Percentiles rank a stretch among this genome's conserved stretches.
Conservation (phyloP, 257 asterid genomes). For the Ilex aquifolium region DNA sequence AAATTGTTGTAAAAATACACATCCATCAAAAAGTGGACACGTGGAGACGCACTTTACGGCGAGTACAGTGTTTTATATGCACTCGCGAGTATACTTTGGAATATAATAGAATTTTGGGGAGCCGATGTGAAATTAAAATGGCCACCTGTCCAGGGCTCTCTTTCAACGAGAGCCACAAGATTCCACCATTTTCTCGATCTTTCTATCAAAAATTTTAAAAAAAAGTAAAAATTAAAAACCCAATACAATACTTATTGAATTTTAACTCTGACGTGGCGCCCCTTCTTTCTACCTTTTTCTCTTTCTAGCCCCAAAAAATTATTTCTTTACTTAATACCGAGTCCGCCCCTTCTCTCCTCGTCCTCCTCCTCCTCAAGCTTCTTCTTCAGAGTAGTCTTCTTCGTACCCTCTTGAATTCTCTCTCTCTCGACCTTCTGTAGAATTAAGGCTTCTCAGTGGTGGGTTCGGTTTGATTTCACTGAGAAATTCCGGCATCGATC, state of each 20-base stretch:
- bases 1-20: no score
- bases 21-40: no score
- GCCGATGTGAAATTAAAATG: constrained; percentile 31
- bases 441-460: no score
- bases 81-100: no score
- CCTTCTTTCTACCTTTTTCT: constrained; percentile 7
- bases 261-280: constrained; percentile 52
- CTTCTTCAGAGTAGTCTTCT: not conserved
- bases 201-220: constrained; percentile 14
- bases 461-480: not conserved
- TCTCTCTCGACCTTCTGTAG: not conserved
- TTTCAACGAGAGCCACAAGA: constrained; percentile 68
- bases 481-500: not conserved
- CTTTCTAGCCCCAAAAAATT: not conserved
- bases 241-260: constrained; percentile 5
- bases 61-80: no score
- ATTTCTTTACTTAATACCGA: not conserved
- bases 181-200: constrained; percentile 44
- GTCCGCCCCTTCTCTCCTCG: constrained; percentile 14
- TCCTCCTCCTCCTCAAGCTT: not conserved
- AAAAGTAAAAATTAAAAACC: not conserved
- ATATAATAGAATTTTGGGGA: constrained; percentile 6
- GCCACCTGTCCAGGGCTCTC: constrained; percentile 59
- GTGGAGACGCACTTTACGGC: no score
- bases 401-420: not conserved